Conservation (phyloP, 495 filamentous ascomycete genomes). For the Talaromyces thailandensis region DNA sequence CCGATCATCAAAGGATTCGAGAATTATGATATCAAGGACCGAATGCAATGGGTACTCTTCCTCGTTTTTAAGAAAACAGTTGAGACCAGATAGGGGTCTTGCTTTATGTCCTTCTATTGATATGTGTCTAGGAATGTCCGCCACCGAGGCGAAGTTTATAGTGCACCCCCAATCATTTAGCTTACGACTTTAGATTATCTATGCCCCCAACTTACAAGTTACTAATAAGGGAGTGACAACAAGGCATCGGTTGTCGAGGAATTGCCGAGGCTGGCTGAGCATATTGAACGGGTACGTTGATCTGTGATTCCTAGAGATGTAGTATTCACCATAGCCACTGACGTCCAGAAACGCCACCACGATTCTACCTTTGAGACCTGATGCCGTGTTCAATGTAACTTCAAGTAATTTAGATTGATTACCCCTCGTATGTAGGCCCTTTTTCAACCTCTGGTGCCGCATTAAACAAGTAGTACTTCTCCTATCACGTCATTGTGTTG, state of each 20-base stretch:
- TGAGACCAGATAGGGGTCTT: neutral
- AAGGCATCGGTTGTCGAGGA: neutral
- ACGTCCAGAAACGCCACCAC: neutral
- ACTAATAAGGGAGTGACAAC: neutral
- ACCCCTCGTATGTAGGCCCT: neutral
- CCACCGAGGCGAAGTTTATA: neutral
- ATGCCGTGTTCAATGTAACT: neutral
- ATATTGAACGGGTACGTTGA: neutral
- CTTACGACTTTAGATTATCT: neutral
- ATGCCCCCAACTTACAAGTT: neutral
- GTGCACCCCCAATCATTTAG: neutral
- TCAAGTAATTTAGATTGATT: neutral
- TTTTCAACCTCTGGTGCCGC: neutral
- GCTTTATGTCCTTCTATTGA: neutral
- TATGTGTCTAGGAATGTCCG: neutral
- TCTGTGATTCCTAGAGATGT: neutral
- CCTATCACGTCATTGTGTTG: neutral
- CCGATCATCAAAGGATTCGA: neutral
- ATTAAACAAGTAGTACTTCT: neutral
- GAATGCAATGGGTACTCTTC: neutral
- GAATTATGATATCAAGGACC: neutral
- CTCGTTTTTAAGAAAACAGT: neutral
- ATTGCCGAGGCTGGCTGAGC: neutral
- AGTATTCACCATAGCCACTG: neutral
- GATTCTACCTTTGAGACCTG: neutral